phyloP scores from a whole-genome alignment of 495 filamentous ascomycete genomes.

The Terfezia claveryi region DNA sequence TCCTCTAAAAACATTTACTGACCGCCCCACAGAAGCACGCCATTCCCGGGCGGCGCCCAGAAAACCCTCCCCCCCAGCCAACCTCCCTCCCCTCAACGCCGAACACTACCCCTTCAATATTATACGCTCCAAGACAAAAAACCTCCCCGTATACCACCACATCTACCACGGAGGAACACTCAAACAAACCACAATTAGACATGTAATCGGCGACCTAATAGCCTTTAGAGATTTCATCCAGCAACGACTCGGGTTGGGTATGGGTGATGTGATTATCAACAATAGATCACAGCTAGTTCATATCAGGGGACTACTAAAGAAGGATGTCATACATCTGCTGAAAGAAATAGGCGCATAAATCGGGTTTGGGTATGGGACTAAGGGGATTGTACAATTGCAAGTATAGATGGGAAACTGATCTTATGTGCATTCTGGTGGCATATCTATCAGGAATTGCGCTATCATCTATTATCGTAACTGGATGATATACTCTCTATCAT shows the following conservation, averaged over 20 bases:
- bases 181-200: conserved; percentile 52
- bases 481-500: no score
- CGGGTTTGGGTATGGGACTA: conserved; percentile 1
- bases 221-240: conserved; percentile 28
- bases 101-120: conserved; percentile 43
- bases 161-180: conserved; percentile 56
- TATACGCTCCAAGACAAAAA: conserved; percentile 42
- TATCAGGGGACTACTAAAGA: conserved; percentile 26
- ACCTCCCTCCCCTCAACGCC: not conserved
- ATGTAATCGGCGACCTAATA: conserved; percentile 47
- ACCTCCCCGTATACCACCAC: conserved; percentile 59
- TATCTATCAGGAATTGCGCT: no score
- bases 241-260: conserved; percentile 24
- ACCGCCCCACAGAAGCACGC: conserved; percentile 3
- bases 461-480: no score
- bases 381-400: not conserved
- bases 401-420: not conserved
- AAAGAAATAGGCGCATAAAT: conserved; percentile 13
- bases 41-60: no score
- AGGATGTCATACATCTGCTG: conserved; percentile 21
- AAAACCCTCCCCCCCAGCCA: no score
- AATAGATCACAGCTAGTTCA: conserved; percentile 39
- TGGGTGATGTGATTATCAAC: conserved; percentile 31
- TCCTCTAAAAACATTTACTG: not conserved
- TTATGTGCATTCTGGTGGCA: no score